phyloP scores from a whole-genome alignment of 2,329 filamentous ascomycete species.

The Albifimbria verrucaria region DNA sequence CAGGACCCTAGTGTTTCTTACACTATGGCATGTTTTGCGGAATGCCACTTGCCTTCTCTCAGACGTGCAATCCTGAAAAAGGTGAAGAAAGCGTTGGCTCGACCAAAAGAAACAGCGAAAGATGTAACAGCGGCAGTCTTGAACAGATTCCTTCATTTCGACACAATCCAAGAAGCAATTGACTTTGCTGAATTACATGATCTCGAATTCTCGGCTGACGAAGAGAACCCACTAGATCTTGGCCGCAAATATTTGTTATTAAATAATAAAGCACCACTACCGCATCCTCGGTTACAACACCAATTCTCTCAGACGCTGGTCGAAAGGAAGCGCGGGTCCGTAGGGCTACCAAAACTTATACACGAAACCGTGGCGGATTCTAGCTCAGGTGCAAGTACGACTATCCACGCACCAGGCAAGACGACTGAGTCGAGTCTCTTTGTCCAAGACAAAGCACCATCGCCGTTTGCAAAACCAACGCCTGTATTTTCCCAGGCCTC shows the following conservation, averaged over 20 bases:
- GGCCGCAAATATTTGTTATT: slow-evolving; percentile 40
- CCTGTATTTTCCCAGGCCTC: slow-evolving; percentile 6
- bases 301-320: slow-evolving; percentile 55
- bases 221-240: slow-evolving; percentile 30
- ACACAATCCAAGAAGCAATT: slow-evolving; percentile 63
- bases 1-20: slow-evolving; percentile 57
- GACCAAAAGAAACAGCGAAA: slow-evolving; percentile 54
- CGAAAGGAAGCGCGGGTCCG: slow-evolving; percentile 55
- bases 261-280: slow-evolving; percentile 39
- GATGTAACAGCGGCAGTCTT: slow-evolving; percentile 57
- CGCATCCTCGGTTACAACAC: slow-evolving; percentile 50
- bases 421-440: slow-evolving; percentile 25
- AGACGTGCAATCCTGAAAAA: slow-evolving; percentile 56
- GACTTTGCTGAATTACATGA: slow-evolving; percentile 59
- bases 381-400: background rate
- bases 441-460: slow-evolving; percentile 14
- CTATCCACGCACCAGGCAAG: slow-evolving; percentile 12
- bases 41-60: slow-evolving; percentile 62
- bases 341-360: slow-evolving; percentile 52
- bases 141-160: slow-evolving; percentile 61
- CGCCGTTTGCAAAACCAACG: slow-evolving; percentile 5
- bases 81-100: slow-evolving; percentile 52
- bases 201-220: slow-evolving; percentile 44
- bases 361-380: slow-evolving; percentile 50
- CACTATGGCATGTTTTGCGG: slow-evolving; percentile 67